Percentiles rank a stretch among this genome's conserved stretches.
Conservation (phyloP, 108 stramenopile species). For the Pseudonitzschia multistriata region DNA sequence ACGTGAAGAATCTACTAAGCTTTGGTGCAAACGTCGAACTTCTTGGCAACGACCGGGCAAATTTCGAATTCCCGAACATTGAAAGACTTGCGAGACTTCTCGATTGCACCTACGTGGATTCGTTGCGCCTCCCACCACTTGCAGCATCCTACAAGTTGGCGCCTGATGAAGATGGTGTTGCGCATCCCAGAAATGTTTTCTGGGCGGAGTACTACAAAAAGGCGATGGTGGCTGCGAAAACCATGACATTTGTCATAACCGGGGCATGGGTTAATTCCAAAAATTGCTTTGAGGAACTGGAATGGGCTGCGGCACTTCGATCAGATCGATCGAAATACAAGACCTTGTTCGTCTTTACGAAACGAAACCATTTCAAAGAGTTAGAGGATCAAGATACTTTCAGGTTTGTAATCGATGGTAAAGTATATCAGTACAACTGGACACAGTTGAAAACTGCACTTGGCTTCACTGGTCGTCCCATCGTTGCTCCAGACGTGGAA, state of each 20-base stretch:
- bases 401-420: background rate
- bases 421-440: too few species aligned
- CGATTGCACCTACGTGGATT: slow-evolving; percentile 7
- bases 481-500: too few species aligned
- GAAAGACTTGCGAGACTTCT: slow-evolving; percentile 1
- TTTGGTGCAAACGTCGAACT: background rate
- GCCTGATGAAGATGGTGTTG: background rate
- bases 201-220: slow-evolving; percentile 1
- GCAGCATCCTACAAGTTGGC: slow-evolving; percentile 4
- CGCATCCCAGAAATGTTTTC: background rate
- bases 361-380: background rate
- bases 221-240: background rate
- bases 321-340: background rate
- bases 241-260: slow-evolving; percentile 3
- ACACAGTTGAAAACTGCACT: too few species aligned
- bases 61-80: slow-evolving; percentile 7
- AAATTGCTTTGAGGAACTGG: slow-evolving; percentile 7
- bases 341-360: background rate
- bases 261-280: background rate
- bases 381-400: background rate
- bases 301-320: background rate
- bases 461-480: too few species aligned
- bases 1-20: background rate
- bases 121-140: background rate
- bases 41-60: background rate